Evolutionary conservation across 306 rosid species (phyloP), one percentile per base, ranked within the genome.

Genomic region (Rosa lucieae): DNA sequence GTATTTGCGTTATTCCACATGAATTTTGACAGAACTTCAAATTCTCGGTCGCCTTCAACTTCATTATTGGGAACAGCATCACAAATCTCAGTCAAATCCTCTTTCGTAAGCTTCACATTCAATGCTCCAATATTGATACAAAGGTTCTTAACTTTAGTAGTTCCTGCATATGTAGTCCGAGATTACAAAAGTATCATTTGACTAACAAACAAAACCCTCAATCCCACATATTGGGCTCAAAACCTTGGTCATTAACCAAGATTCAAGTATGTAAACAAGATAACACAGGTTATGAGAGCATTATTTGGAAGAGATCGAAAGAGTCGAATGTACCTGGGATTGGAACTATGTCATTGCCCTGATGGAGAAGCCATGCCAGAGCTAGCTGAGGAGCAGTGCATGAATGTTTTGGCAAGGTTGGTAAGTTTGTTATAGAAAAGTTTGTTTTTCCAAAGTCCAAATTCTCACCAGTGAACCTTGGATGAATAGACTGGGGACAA

Each of bases 351-450:
- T 90, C 86, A 49, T 82, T 86, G 67, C 88, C 92, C 82, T 86
- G 97, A 76, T 87, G 89, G 35, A 92, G 86, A 83, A 90, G 88
- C 94, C 94, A 90, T 15, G 97, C 89, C 59, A 92, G 76, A 76
- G 91, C 93, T 75, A 92, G 67, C 74, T 92, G 91, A 67, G 94
- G 83, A 79, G 90, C 89, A 70, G 86, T 67, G 78, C 91, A 88
- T 26, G 79, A 82, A 83, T 87, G 86, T 62, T 84, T 88, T 39
- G 76, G 93, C 89, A 84, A 84, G 71, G 18, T 69, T 80, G 75
- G 85, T 82, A 70, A 90, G 74, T 66, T 88, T 77, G 75, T 61
- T 72, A 59, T 88, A 90, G 6, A 90, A 69, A 42, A 72, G 61
- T 75, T 82, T 88, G 88, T 92, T 92, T 87, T 70, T 92, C 94